phyloP scores from a whole-genome alignment of 73 alveolate genomes.

The Paramecium tetraurelia region DNA sequence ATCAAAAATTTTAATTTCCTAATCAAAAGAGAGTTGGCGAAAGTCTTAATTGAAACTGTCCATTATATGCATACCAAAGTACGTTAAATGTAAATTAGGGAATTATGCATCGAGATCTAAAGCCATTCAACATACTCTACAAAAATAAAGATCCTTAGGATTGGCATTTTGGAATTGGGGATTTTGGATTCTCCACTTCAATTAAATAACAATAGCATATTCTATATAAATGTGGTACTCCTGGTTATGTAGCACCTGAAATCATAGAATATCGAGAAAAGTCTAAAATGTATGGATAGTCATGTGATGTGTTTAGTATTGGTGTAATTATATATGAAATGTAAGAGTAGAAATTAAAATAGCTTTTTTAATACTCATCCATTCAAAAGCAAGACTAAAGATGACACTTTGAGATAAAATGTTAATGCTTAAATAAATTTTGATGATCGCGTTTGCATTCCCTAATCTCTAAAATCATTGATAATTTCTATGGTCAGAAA shows the following conservation, averaged over 20 bases:
- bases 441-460: background rate
- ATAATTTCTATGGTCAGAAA: background rate
- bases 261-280: constrained; percentile 6
- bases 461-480: background rate
- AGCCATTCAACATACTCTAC: background rate
- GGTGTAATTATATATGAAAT: constrained; percentile 32
- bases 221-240: constrained; percentile 42
- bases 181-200: constrained; percentile 31
- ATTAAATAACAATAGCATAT: background rate
- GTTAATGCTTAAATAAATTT: background rate
- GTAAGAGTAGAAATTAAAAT: background rate
- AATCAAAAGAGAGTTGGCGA: background rate
- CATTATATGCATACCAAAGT: constrained; percentile 10
- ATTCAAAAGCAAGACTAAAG: background rate
- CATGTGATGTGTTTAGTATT: constrained; percentile 28
- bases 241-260: constrained; percentile 52
- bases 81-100: background rate
- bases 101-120: constrained; percentile 44
- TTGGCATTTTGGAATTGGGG: background rate
- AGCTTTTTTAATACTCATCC: constrained; percentile 34
- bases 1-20: background rate
- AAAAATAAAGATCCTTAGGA: background rate
- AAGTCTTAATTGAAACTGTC: background rate
- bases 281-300: background rate
- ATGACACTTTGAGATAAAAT: background rate